Evolutionary conservation across 139 green algal genomes (phyloP).

Genomic region (Chlorella sp.): DNA sequence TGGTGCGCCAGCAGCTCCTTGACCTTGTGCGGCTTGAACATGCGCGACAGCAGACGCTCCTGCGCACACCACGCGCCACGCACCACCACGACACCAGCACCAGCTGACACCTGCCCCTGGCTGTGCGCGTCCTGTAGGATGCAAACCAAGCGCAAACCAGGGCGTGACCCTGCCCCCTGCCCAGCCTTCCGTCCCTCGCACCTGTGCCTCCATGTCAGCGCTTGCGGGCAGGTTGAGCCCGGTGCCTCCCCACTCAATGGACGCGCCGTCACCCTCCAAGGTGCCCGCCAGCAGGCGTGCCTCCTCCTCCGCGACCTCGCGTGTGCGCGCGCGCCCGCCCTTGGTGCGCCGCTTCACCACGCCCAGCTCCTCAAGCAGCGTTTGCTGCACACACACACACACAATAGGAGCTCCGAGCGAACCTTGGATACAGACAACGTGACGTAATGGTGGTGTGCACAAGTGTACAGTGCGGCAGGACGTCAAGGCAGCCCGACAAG

Average conservation of each 20-base stretch:
- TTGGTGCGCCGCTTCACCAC: conserved; percentile 7
- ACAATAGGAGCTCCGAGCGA: not conserved
- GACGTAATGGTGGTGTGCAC: not conserved
- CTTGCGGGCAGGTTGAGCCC: conserved; percentile 10
- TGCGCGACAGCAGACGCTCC: conserved; percentile 34
- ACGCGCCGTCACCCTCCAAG: not conserved
- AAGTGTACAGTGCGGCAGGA: too few species aligned
- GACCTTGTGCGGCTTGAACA: conserved; percentile 45
- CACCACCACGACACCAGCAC: too few species aligned
- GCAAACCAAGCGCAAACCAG: too few species aligned
- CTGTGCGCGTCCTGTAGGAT: too few species aligned
- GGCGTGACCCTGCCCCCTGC: too few species aligned
- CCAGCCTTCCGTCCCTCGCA: too few species aligned
- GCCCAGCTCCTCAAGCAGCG: conserved; percentile 11
- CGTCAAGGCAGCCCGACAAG: too few species aligned
- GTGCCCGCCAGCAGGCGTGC: not conserved
- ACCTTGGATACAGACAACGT: not conserved
- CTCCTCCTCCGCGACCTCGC: not conserved
- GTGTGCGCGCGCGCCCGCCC: not conserved
- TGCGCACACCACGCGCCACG: too few species aligned
- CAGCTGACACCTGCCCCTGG: too few species aligned
- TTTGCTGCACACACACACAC: not conserved
- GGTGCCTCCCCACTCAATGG: conserved; percentile 40
- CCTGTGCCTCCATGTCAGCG: conserved; percentile 39
- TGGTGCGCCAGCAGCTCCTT: conserved; percentile 49